Conservation (phyloP, 306 rosid genomes). For the Rosa multiflora region DNA sequence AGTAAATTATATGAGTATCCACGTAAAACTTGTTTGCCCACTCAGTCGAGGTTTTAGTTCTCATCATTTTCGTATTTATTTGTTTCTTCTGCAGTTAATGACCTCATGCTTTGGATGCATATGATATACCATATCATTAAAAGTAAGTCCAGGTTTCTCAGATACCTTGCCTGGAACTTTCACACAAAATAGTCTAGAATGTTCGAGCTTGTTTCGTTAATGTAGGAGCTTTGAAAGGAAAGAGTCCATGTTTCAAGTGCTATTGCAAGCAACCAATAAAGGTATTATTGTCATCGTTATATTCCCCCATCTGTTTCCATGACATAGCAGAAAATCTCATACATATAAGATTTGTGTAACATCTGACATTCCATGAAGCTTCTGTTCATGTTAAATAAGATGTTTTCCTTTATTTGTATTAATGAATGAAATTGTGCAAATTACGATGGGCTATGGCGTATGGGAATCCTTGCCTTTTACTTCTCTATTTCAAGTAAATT, state of each 20-base stretch:
- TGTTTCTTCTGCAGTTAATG: constrained; percentile 58
- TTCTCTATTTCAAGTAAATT: neutral
- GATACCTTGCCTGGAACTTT: neutral
- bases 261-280: neutral
- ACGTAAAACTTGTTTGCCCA: neutral
- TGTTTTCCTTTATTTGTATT: neutral
- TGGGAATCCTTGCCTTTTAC: neutral
- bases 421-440: neutral
- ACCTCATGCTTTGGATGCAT: constrained; percentile 81
- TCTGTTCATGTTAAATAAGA: neutral
- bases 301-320: too few relatives aligned
- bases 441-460: neutral
- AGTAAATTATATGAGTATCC: neutral
- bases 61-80: neutral
- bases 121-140: constrained; percentile 73
- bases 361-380: too few relatives aligned
- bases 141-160: constrained; percentile 22
- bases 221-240: neutral
- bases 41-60: neutral
- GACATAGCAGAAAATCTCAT: too few relatives aligned
- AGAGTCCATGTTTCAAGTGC: neutral
- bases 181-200: neutral
- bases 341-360: too few relatives aligned
- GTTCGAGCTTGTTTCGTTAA: neutral
- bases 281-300: too few relatives aligned